Conservation (phyloP, 2,329 filamentous ascomycete species). For the Camptophora hylomeconis region DNA sequence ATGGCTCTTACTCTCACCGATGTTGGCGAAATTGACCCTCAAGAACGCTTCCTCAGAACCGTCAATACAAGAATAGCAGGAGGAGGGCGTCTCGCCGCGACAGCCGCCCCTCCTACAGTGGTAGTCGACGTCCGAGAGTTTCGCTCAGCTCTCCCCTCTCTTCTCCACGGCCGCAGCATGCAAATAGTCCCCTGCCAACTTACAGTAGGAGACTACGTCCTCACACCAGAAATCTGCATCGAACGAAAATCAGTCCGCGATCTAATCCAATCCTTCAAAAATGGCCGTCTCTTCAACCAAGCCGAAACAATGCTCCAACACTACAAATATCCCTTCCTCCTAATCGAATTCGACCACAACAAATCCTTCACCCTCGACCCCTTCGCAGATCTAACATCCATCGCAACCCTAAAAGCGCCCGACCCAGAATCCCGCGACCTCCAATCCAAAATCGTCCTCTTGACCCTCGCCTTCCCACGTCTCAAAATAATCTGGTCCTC, state of each 20-base stretch:
- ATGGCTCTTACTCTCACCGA: slow-evolving; percentile 84
- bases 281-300: slow-evolving; percentile 84
- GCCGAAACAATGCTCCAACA: slow-evolving; percentile 88
- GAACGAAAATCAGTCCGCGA: slow-evolving; percentile 91
- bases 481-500: slow-evolving; percentile 89
- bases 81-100: slow-evolving; percentile 71
- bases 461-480: slow-evolving; percentile 82
- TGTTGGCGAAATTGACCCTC: slow-evolving; percentile 60
- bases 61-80: slow-evolving; percentile 95
- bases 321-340: slow-evolving; percentile 77
- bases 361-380: slow-evolving; percentile 92
- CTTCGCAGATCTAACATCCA: slow-evolving; percentile 47
- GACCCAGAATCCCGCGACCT: slow-evolving; percentile 56
- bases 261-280: slow-evolving; percentile 79
- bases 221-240: slow-evolving; percentile 81
- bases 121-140: slow-evolving; percentile 96
- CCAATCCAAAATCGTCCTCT: slow-evolving; percentile 80
- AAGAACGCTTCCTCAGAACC: slow-evolving; percentile 85
- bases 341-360: slow-evolving; percentile 96
- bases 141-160: slow-evolving; percentile 76
- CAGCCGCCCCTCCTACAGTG: slow-evolving; percentile 74
- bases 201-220: slow-evolving; percentile 90
- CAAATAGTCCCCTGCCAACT: slow-evolving; percentile 87
- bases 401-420: slow-evolving; percentile 49
- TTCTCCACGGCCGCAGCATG: slow-evolving; percentile 81